Evolutionary conservation across 306 rosid species (phyloP).

Genomic region (Nissolia schottii): DNA sequence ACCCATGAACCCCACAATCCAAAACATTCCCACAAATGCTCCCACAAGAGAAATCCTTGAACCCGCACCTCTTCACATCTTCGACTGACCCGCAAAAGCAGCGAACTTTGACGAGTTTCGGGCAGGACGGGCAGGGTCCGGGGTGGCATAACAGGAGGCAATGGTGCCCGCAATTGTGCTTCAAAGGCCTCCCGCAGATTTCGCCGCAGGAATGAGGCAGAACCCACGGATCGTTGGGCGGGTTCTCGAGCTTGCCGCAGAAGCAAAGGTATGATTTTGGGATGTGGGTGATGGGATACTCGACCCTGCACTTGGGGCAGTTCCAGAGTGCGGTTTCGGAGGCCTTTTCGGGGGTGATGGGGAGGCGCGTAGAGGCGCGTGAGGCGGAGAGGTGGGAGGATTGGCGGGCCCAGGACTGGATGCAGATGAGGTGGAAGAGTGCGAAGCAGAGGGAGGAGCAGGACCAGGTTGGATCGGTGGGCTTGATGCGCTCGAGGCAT

Average conservation of each 20-base stretch:
- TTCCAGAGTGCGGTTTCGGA: conserved; percentile 66
- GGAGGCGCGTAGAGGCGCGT: conserved; percentile 78
- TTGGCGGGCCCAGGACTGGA: conserved; percentile 93
- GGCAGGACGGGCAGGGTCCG: conserved; percentile 94
- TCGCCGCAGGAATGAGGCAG: conserved; percentile 94
- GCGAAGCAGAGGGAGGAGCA: conserved; percentile 85
- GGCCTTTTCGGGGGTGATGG: conserved; percentile 42
- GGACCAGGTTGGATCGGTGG: conserved; percentile 85
- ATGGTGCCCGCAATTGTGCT: conserved; percentile 69
- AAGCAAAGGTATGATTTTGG: conserved; percentile 71
- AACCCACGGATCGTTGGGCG: conserved; percentile 87
- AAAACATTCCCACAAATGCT: conserved; percentile 49
- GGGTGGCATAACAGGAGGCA: conserved; percentile 90
- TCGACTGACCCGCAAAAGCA: conserved; percentile 68
- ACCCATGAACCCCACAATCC: conserved; percentile 61
- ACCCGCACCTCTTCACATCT: conserved; percentile 79
- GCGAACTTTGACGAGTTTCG: conserved; percentile 58
- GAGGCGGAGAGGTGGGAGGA: conserved; percentile 62
- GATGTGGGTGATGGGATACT: conserved; percentile 57
- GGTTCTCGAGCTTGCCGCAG: conserved; percentile 77
- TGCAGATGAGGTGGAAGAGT: conserved; percentile 86
- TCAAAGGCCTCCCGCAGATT: conserved; percentile 65
- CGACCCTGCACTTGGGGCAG: conserved; percentile 85
- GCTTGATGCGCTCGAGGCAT: conserved; percentile 89
- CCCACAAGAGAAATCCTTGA: conserved; percentile 65